Conservation (phyloP, 257 asterid genomes). For the Fraxinus pennsylvanica region DNA sequence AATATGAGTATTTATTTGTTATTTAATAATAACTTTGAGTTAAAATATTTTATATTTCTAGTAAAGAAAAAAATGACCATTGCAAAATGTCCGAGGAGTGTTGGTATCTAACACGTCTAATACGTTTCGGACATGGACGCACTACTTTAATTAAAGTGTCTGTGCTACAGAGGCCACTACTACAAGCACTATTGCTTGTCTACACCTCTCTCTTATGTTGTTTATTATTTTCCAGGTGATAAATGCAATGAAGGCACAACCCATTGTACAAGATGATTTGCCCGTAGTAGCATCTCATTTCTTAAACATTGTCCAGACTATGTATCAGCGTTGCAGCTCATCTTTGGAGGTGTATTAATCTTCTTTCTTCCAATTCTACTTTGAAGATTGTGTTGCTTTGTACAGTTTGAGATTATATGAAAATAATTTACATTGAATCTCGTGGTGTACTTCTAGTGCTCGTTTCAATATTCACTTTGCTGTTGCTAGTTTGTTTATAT, state of each 20-base stretch:
- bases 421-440: not conserved
- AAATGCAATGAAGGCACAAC: slow-evolving; percentile 81
- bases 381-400: slow-evolving; percentile 2
- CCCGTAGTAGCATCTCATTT: slow-evolving; percentile 42
- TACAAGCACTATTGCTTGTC: not conserved
- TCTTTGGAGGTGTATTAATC: slow-evolving; percentile 64
- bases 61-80: too few species aligned
- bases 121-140: too few species aligned
- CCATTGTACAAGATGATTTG: slow-evolving; percentile 56
- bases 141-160: too few species aligned
- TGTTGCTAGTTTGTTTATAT: slow-evolving; percentile 6
- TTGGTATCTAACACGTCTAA: too few species aligned
- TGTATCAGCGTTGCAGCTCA: slow-evolving; percentile 80
- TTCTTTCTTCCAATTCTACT: slow-evolving; percentile 10
- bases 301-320: slow-evolving; percentile 63
- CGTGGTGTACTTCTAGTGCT: not conserved
- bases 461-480: slow-evolving; percentile 5
- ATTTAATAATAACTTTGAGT: too few species aligned
- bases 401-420: not conserved
- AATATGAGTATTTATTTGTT: too few species aligned
- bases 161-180: not conserved
- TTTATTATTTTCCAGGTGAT: slow-evolving; percentile 51
- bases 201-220: not conserved
- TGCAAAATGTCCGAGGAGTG: too few species aligned
- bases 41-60: too few species aligned